phyloP scores from a whole-genome alignment of 192 early-diverging fungal species.

The Backusella parvicylindrica region DNA sequence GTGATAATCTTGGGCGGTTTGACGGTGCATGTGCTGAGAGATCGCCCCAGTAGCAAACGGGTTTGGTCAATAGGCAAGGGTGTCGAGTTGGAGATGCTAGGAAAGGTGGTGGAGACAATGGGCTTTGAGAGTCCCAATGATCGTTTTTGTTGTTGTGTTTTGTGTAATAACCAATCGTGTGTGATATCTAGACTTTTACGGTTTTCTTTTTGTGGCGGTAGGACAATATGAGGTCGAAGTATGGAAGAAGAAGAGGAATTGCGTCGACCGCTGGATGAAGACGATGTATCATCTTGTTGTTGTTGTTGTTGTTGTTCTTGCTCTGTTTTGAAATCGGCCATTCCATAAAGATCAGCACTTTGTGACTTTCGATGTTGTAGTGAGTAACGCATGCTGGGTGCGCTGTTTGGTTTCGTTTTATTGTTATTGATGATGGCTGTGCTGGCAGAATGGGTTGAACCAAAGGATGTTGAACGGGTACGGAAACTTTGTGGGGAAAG shows the following conservation, averaged over 20 bases:
- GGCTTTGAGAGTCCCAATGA: conserved; percentile 19
- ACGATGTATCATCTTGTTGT: neutral
- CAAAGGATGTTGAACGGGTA: conserved; percentile 24
- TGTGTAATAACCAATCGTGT: conserved; percentile 16
- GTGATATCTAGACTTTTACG: neutral
- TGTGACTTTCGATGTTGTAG: conserved; percentile 28
- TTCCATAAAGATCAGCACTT: conserved; percentile 25
- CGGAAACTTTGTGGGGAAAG: conserved; percentile 15
- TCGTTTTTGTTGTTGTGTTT: neutral
- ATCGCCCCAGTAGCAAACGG: neutral
- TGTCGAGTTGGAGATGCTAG: conserved; percentile 14
- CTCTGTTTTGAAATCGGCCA: neutral
- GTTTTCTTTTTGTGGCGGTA: conserved; percentile 3
- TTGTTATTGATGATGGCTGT: neutral
- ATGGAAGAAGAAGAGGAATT: conserved; percentile 1
- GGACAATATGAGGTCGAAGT: conserved; percentile 21
- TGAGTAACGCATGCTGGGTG: neutral
- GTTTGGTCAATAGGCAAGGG: conserved; percentile 9
- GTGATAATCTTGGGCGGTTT: conserved; percentile 9
- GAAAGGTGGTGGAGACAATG: conserved; percentile 31
- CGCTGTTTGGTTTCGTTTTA: neutral
- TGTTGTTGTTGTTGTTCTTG: too few species aligned
- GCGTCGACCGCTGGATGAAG: neutral
- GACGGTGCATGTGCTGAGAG: neutral
- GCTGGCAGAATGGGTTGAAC: neutral